Conservation (phyloP, 306 rosid genomes). For the Leucaena leucocephala region DNA sequence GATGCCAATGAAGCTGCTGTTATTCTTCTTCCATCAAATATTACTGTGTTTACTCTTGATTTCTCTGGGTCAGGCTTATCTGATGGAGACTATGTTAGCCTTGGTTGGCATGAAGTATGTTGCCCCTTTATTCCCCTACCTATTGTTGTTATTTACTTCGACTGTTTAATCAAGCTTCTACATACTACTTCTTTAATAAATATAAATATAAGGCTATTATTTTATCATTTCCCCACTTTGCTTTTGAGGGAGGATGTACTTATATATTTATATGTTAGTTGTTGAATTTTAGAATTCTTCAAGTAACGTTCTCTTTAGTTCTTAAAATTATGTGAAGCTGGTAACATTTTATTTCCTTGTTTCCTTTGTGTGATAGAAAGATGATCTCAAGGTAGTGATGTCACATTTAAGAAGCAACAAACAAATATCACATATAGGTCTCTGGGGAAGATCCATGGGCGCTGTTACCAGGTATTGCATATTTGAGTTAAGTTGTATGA, state of each 20-base stretch:
- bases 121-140: constrained; percentile 32
- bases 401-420: constrained; percentile 81
- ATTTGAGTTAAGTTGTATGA: constrained; percentile 30
- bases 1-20: constrained; percentile 98
- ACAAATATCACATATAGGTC: constrained; percentile 80
- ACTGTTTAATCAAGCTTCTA: constrained; percentile 27
- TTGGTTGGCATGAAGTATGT: constrained; percentile 99
- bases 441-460: constrained; percentile 99
- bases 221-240: neutral
- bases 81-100: constrained; percentile 94
- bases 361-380: constrained; percentile 61
- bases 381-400: constrained; percentile 87
- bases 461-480: constrained; percentile 85
- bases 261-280: neutral
- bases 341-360: constrained; percentile 36
- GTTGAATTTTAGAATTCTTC: neutral
- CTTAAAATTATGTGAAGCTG: constrained; percentile 12
- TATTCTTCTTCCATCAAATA: constrained; percentile 89
- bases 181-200: constrained; percentile 27
- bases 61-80: constrained; percentile 98
- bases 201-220: constrained; percentile 16
- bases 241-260: neutral
- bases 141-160: constrained; percentile 32
- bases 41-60: constrained; percentile 96
- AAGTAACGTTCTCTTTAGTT: constrained; percentile 4